These are phyloP conservation scores for Penicillium sp. DNA, from an alignment of 2,329 filamentous ascomycete species.

Conservation along the genomic window DNA sequence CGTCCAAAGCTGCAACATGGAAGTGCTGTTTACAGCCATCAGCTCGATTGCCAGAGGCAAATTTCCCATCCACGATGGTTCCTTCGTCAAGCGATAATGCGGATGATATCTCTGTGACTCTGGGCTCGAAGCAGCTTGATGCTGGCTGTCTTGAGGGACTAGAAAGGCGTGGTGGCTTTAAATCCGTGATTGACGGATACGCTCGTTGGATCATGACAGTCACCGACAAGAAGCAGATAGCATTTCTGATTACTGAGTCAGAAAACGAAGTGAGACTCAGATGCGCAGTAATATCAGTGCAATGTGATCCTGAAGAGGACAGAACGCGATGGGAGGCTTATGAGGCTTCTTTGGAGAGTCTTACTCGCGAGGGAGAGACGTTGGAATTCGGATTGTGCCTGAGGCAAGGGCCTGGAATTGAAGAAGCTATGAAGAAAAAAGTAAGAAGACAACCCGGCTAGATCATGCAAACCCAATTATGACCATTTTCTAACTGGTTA, in stretches of 20 bases:
- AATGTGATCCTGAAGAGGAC: background rate
- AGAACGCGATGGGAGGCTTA: background rate
- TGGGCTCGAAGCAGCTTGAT: background rate
- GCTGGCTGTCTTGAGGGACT: background rate
- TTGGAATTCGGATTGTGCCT: background rate
- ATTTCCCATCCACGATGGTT: background rate
- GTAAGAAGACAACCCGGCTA: too few relatives aligned
- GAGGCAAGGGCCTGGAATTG: background rate
- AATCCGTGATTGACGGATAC: background rate
- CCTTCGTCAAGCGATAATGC: background rate
- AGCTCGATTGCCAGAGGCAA: background rate
- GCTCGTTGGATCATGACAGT: slow-evolving; percentile 4
- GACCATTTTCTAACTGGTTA: background rate
- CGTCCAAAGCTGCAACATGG: background rate
- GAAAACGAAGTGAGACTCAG: background rate
- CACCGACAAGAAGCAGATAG: background rate
- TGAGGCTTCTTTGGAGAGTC: background rate
- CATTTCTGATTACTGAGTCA: background rate
- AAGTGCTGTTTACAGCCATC: slow-evolving; percentile 1
- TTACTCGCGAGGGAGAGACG: background rate
- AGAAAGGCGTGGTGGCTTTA: background rate
- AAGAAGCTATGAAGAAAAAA: background rate
- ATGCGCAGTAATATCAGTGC: background rate
- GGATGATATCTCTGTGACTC: too few relatives aligned
- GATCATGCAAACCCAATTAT: too few relatives aligned